Conservation (phyloP, 345 rosid genomes). For the Ceriops zippeliana region DNA sequence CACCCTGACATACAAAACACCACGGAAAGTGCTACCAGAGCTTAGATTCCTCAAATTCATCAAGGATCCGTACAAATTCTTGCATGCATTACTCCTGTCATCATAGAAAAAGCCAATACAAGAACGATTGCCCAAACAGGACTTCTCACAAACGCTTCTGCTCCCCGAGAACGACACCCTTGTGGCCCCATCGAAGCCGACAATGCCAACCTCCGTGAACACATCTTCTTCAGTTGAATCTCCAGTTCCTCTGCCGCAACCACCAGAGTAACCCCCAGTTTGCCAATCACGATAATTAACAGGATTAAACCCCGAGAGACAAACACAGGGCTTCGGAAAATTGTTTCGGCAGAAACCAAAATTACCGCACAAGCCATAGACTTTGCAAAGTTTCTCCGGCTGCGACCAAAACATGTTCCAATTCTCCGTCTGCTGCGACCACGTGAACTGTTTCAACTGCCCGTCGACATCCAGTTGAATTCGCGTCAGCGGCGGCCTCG, state of each 20-base stretch:
- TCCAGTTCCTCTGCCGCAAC: constrained; percentile 38
- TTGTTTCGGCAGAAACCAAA: constrained; percentile 35
- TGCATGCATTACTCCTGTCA: constrained; percentile 43
- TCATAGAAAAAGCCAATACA: constrained; percentile 61
- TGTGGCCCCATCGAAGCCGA: constrained; percentile 40
- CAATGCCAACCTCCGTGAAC: constrained; percentile 39
- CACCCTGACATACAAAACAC: constrained; percentile 48
- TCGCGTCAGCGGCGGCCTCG: constrained; percentile 44
- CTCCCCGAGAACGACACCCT: constrained; percentile 32
- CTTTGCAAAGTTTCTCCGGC: constrained; percentile 44
- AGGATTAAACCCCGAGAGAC: constrained; percentile 46
- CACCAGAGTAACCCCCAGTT: constrained; percentile 42
- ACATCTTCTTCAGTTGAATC: constrained; percentile 29
- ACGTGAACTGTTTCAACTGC: constrained; percentile 44
- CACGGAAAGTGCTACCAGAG: constrained; percentile 25
- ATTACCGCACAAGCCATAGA: constrained; percentile 45
- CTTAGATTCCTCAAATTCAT: constrained; percentile 55
- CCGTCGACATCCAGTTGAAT: constrained; percentile 42
- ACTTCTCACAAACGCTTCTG: constrained; percentile 43
- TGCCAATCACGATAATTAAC: constrained; percentile 39
- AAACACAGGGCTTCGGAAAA: constrained; percentile 34
- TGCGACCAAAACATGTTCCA: constrained; percentile 58
- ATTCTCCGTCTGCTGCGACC: constrained; percentile 37
- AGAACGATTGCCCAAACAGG: constrained; percentile 58
- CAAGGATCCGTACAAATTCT: constrained; percentile 47